phyloP scores from a whole-genome alignment of 768 basidiomycete species.

The Pleurotus giganteus region DNA sequence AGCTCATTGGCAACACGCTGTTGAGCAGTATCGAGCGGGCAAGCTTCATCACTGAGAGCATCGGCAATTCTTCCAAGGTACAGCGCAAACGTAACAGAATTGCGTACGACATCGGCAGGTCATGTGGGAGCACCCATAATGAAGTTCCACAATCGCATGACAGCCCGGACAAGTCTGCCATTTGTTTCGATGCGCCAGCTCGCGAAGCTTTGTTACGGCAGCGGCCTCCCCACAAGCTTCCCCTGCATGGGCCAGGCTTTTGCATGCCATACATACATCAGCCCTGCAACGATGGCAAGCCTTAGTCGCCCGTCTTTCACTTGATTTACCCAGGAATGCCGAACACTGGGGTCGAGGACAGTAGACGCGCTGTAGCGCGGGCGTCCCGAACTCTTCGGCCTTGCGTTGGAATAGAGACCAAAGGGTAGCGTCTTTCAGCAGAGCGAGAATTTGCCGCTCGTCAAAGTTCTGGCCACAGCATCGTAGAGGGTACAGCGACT shows the following conservation, averaged over 20 bases:
- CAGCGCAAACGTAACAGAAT: conserved; percentile 68
- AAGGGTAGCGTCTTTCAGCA: conserved; percentile 18
- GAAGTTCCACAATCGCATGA: conserved; percentile 51
- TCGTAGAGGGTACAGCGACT: conserved; percentile 36
- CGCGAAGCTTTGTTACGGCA: conserved; percentile 38
- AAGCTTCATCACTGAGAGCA: conserved; percentile 62
- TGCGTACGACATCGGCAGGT: conserved; percentile 55
- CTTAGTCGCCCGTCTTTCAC: conserved; percentile 18
- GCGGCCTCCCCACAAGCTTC: conserved; percentile 41
- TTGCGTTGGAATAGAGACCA: conserved; percentile 37
- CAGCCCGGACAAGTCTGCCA: conserved; percentile 71
- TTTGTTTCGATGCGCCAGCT: conserved; percentile 39
- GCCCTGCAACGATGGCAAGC: conserved; percentile 40
- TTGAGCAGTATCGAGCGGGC: conserved; percentile 29
- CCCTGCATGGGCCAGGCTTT: conserved; percentile 38
- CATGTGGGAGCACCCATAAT: conserved; percentile 63
- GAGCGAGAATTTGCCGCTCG: conserved; percentile 15
- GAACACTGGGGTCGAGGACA: conserved; percentile 51
- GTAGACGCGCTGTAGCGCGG: conserved; percentile 44
- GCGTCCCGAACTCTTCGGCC: conserved; percentile 42
- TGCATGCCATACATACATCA: conserved; percentile 48
- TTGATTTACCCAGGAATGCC: conserved; percentile 45
- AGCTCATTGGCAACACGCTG: conserved; percentile 39
- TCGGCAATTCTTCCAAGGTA: conserved; percentile 56
- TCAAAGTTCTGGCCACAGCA: conserved; percentile 34